Conservation (phyloP, 768 basidiomycete species). For the Lentinus brumalis region DNA sequence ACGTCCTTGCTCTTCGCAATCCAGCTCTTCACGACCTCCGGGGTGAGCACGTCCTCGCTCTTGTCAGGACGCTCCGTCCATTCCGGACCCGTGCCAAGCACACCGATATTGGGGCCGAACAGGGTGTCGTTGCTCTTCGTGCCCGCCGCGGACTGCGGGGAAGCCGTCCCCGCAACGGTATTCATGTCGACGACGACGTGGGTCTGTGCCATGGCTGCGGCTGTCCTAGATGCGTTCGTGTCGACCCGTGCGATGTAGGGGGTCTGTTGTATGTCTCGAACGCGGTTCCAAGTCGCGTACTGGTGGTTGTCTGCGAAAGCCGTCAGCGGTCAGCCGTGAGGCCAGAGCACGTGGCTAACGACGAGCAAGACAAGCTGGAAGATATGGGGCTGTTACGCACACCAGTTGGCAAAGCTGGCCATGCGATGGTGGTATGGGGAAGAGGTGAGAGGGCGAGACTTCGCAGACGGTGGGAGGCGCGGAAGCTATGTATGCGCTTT, state of each 20-base stretch:
- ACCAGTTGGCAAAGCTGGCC: slow-evolving; percentile 38
- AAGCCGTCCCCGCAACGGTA: slow-evolving; percentile 24
- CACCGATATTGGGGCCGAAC: slow-evolving; percentile 90
- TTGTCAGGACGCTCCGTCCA: slow-evolving; percentile 74
- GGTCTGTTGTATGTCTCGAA: slow-evolving; percentile 51
- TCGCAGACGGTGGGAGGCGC: slow-evolving; percentile 4
- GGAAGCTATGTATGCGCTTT: slow-evolving; percentile 14
- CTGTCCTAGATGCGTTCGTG: slow-evolving; percentile 48
- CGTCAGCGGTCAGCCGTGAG: slow-evolving; percentile 14
- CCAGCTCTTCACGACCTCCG: slow-evolving; percentile 82
- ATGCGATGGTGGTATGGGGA: slow-evolving; percentile 17
- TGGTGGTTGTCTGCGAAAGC: slow-evolving; percentile 45
- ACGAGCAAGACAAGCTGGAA: slow-evolving; percentile 18
- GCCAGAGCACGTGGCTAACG: background rate
- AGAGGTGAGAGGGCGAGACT: slow-evolving; percentile 17
- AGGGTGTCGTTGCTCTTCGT: slow-evolving; percentile 73
- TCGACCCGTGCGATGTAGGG: slow-evolving; percentile 55
- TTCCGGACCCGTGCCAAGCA: slow-evolving; percentile 63
- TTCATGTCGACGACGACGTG: slow-evolving; percentile 37
- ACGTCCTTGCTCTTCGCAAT: slow-evolving; percentile 88
- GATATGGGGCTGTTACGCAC: slow-evolving; percentile 31
- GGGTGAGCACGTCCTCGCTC: slow-evolving; percentile 73
- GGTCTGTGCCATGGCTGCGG: slow-evolving; percentile 29
- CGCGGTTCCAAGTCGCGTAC: slow-evolving; percentile 61
- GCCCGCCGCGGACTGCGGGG: slow-evolving; percentile 16